Evolutionary conservation across 768 basidiomycete genomes (phyloP).

Genomic region (Amanita muscaria): DNA sequence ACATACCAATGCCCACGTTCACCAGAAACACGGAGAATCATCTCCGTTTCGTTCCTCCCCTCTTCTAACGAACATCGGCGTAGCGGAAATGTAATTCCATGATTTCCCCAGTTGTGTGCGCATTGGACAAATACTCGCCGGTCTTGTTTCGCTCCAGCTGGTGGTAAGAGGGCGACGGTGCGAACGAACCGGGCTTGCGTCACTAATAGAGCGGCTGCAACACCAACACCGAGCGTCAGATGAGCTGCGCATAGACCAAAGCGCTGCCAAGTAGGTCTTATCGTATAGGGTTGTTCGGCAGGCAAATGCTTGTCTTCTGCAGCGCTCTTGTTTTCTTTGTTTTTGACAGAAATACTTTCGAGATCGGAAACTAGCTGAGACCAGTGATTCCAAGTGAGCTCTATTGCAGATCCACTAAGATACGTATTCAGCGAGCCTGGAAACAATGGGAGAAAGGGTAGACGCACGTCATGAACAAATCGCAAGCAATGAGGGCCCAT

Average conservation of each 20-base stretch:
- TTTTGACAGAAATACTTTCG: constrained; percentile 14
- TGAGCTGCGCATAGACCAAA: constrained; percentile 22
- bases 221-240: constrained; percentile 21
- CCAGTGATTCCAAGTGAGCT: constrained; percentile 29
- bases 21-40: constrained; percentile 21
- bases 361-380: constrained; percentile 17
- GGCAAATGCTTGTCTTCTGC: constrained; percentile 5
- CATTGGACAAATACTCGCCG: constrained; percentile 23
- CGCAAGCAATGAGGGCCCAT: constrained; percentile 6
- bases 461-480: constrained; percentile 8
- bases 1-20: constrained; percentile 28
- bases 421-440: not conserved
- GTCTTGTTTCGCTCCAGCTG: constrained; percentile 10
- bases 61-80: constrained; percentile 19
- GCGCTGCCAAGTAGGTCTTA: constrained; percentile 28
- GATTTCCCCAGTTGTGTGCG: constrained; percentile 20
- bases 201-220: constrained; percentile 22
- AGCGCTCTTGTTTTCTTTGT: constrained; percentile 10
- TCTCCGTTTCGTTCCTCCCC: constrained; percentile 25
- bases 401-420: constrained; percentile 22
- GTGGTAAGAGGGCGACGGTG: constrained; percentile 19
- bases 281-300: constrained; percentile 13
- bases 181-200: constrained; percentile 25
- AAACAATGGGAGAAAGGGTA: not conserved
- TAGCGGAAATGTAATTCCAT: constrained; percentile 20